A percentile compares a stretch with the other conserved stretches of the same genome.
phyloP scores from a whole-genome alignment of 2,329 filamentous ascomycete species.

The Fonsecaea nubica region DNA sequence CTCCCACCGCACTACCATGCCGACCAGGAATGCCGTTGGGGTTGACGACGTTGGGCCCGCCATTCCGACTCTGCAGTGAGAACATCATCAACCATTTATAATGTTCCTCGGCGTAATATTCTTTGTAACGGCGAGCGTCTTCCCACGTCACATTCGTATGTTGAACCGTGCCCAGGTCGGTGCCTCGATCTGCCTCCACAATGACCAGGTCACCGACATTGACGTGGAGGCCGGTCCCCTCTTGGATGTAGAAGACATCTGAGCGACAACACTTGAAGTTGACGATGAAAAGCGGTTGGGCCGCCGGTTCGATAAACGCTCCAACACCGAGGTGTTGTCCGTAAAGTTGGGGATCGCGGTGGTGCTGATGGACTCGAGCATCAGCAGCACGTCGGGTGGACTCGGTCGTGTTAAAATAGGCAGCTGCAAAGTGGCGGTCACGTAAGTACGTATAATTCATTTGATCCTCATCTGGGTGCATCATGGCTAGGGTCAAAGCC shows the following conservation, averaged over 20 bases:
- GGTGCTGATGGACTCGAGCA: slow-evolving; percentile 47
- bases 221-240: slow-evolving; percentile 89
- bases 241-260: slow-evolving; percentile 96
- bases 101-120: slow-evolving; percentile 91
- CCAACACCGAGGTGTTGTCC: slow-evolving; percentile 38
- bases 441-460: slow-evolving; percentile 50
- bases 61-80: slow-evolving; percentile 71
- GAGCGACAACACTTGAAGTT: slow-evolving; percentile 95
- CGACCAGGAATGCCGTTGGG: slow-evolving; percentile 65
- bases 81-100: slow-evolving; percentile 99
- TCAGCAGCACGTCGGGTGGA: slow-evolving; percentile 46
- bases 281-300: slow-evolving; percentile 82
- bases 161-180: slow-evolving; percentile 91
- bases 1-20: slow-evolving; percentile 74
- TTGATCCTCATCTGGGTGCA: slow-evolving; percentile 41
- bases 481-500: slow-evolving; percentile 29
- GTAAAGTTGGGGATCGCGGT: slow-evolving; percentile 31
- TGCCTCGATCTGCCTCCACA: slow-evolving; percentile 94
- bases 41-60: slow-evolving; percentile 50
- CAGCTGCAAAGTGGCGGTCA: slow-evolving; percentile 49
- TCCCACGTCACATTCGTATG: slow-evolving; percentile 87
- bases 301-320: slow-evolving; percentile 51
- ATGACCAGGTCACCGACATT: slow-evolving; percentile 94
- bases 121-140: slow-evolving; percentile 84
- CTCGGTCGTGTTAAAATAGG: slow-evolving; percentile 51